These are phyloP conservation scores for Canna indica DNA, from an alignment of 176 grass and related monocot species.

Conservation along the genomic window DNA sequence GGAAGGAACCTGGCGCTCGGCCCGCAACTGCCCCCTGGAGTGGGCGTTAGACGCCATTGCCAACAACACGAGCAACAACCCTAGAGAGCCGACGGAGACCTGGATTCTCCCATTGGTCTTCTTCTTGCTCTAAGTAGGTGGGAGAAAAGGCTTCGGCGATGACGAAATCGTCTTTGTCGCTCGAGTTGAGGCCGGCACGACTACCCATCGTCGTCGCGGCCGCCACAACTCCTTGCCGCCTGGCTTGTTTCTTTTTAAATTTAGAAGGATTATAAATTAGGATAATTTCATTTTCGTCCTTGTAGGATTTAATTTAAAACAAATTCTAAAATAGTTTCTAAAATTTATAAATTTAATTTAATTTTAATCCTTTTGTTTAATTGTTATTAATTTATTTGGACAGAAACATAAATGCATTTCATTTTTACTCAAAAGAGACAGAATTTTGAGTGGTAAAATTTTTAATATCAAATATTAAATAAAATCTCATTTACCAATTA, in stretches of 20 bases:
- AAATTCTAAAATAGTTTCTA: too few relatives aligned
- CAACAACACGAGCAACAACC: neutral
- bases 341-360: too few relatives aligned
- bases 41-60: slow-evolving; percentile 25
- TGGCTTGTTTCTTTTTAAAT: neutral
- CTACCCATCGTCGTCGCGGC: neutral
- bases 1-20: slow-evolving; percentile 28
- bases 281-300: too few relatives aligned
- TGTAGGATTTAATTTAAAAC: too few relatives aligned
- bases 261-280: neutral
- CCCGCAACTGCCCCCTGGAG: slow-evolving; percentile 17
- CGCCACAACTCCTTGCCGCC: neutral
- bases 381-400: too few relatives aligned
- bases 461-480: too few relatives aligned
- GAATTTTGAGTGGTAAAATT: too few relatives aligned
- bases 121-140: neutral
- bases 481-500: too few relatives aligned
- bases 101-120: neutral
- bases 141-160: neutral
- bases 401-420: too few relatives aligned
- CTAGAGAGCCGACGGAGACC: neutral
- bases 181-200: slow-evolving; percentile 11
- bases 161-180: neutral
- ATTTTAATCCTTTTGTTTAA: too few relatives aligned
- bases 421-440: too few relatives aligned